Evolutionary conservation across 2,329 filamentous ascomycete species (phyloP).

Genomic region (Trichoderma sp.): DNA sequence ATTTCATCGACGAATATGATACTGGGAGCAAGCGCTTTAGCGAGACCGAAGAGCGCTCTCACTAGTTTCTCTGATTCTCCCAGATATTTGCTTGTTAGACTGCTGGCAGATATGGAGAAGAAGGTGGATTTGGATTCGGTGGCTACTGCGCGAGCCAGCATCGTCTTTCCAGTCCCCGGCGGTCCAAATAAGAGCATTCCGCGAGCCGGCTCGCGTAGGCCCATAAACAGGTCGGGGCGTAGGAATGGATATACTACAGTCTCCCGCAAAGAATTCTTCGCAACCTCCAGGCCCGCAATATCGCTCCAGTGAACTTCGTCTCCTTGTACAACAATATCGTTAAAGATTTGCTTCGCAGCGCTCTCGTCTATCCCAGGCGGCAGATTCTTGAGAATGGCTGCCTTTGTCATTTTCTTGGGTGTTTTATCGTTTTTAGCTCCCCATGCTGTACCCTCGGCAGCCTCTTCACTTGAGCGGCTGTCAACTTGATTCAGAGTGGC

Average conservation of each 20-base stretch:
- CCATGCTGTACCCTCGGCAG: constrained; percentile 26
- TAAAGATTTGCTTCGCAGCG: constrained; percentile 87
- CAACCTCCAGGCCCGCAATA: constrained; percentile 84
- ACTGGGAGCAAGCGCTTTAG: constrained; percentile 82
- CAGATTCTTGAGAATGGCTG: constrained; percentile 69
- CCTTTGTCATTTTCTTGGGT: constrained; percentile 61
- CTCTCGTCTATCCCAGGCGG: constrained; percentile 78
- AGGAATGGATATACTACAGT: constrained; percentile 96
- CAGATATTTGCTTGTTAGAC: constrained; percentile 90
- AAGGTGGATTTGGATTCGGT: constrained; percentile 95
- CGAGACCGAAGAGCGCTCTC: constrained; percentile 83
- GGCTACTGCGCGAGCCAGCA: constrained; percentile 87
- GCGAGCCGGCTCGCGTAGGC: constrained; percentile 85
- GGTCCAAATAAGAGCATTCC: constrained; percentile 97
- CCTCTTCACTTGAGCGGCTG: constrained; percentile 43
- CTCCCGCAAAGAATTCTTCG: constrained; percentile 90
- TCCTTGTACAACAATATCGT: constrained; percentile 91
- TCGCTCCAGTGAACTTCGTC: constrained; percentile 95
- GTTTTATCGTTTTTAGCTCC: constrained; percentile 35
- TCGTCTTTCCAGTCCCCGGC: constrained; percentile 97
- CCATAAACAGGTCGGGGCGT: constrained; percentile 92
- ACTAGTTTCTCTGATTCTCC: constrained; percentile 97
- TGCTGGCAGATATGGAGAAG: constrained; percentile 94
- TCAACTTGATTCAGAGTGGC: constrained; percentile 33
- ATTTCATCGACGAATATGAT: constrained; percentile 99